Conservation (phyloP, 1,139 yeast species). For the Taphrina pruni region DNA sequence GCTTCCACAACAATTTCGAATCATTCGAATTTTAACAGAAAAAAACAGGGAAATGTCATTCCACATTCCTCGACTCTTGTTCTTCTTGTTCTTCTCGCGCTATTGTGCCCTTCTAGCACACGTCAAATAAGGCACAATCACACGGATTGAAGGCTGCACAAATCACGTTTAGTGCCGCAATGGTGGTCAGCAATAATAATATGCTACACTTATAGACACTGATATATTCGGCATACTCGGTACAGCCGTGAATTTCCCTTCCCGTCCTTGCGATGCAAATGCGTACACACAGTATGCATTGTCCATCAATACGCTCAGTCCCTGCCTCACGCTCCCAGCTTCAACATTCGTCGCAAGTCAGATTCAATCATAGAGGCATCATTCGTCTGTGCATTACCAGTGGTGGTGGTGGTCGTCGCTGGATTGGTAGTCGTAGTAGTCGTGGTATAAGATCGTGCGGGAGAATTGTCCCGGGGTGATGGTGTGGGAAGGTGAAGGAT, state of each 20-base stretch:
- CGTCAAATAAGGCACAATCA: neutral
- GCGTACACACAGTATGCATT: too few relatives aligned
- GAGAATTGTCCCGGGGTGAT: constrained; percentile 16
- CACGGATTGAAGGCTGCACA: too few relatives aligned
- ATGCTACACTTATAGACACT: neutral
- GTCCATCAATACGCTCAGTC: neutral
- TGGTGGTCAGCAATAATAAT: neutral
- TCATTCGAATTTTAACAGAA: neutral
- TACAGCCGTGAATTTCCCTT: neutral
- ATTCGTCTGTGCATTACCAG: neutral
- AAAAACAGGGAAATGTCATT: neutral
- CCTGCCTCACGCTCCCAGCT: constrained; percentile 18
- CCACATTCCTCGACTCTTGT: constrained; percentile 1
- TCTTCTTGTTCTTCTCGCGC: neutral
- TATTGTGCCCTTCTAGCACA: neutral
- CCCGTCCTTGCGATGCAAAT: too few relatives aligned
- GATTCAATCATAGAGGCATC: constrained; percentile 18
- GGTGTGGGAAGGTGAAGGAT: constrained; percentile 21
- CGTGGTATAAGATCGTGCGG: constrained; percentile 10
- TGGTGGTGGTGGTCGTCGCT: neutral
- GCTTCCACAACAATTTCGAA: neutral
- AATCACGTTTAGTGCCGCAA: neutral
- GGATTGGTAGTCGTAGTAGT: neutral
- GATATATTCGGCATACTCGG: neutral
- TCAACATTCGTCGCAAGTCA: constrained; percentile 18